Conservation (phyloP, 768 basidiomycete genomes). For the Phylloporus arenicola region DNA sequence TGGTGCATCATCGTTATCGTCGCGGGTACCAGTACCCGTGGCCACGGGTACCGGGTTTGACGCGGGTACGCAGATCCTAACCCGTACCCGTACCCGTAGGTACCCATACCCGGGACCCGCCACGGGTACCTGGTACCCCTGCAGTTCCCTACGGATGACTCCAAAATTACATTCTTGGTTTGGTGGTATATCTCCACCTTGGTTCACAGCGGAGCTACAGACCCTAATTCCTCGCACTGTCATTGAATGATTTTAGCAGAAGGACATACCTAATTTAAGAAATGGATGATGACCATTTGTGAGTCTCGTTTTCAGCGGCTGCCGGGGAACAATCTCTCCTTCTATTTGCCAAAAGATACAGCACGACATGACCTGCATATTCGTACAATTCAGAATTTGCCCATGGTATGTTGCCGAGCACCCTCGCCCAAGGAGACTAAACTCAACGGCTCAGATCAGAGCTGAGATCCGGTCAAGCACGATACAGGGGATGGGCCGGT, state of each 20-base stretch:
- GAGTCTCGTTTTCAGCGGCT: slow-evolving; percentile 98
- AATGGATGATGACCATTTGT: slow-evolving; percentile 94
- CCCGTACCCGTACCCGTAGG: too few species aligned
- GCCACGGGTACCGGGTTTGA: too few species aligned
- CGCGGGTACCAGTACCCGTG: too few species aligned
- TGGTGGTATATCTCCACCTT: slow-evolving; percentile 99
- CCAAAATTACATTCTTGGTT: slow-evolving; percentile 99
- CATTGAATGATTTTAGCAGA: neutral
- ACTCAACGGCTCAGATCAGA: slow-evolving; percentile 88
- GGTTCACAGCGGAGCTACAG: slow-evolving; percentile 94
- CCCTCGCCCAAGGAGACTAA: slow-evolving; percentile 94
- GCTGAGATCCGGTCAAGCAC: slow-evolving; percentile 85
- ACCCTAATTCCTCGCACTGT: too few species aligned
- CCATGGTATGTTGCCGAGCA: slow-evolving; percentile 95
- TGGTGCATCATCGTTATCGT: too few species aligned
- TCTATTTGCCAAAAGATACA: slow-evolving; percentile 92
- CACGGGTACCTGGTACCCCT: too few species aligned
- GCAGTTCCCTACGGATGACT: too few species aligned
- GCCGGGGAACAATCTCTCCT: slow-evolving; percentile 87
- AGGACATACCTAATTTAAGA: slow-evolving; percentile 81
- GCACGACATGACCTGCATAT: slow-evolving; percentile 90
- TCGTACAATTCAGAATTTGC: slow-evolving; percentile 98
- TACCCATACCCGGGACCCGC: too few species aligned
- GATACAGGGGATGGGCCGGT: too few species aligned
- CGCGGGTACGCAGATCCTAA: too few species aligned